A percentile compares a stretch with the other conserved stretches of the same genome.
phyloP scores from a whole-genome alignment of 129 eudicot genomes.

The Calendula officinalis region DNA sequence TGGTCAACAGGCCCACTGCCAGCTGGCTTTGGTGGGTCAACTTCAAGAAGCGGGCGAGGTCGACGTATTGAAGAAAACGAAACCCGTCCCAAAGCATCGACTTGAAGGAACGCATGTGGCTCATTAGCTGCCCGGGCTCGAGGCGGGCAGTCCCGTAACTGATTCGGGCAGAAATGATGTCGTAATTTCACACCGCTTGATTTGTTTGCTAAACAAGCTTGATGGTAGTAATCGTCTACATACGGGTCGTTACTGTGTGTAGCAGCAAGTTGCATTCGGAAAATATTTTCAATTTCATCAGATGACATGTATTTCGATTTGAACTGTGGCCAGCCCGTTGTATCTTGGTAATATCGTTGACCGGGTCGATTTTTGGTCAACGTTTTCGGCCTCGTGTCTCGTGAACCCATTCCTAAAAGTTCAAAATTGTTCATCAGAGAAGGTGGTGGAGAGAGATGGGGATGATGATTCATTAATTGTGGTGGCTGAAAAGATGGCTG shows the following conservation, averaged over 20 bases:
- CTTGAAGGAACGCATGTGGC: constrained; percentile 88
- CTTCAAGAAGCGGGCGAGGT: constrained; percentile 97
- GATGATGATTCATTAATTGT: constrained; percentile 48
- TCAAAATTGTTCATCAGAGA: constrained; percentile 65
- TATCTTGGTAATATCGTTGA: constrained; percentile 51
- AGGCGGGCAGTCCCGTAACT: constrained; percentile 58
- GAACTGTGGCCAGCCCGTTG: constrained; percentile 76
- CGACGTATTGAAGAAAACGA: constrained; percentile 93
- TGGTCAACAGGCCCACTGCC: constrained; percentile 43
- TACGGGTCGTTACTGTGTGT: constrained; percentile 94
- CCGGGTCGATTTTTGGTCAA: constrained; percentile 52
- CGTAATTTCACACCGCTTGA: constrained; percentile 58
- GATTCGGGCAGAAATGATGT: constrained; percentile 87
- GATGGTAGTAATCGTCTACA: constrained; percentile 89
- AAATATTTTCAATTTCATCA: constrained; percentile 78
- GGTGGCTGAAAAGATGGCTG: constrained; percentile 59
- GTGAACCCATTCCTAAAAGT: constrained; percentile 52
- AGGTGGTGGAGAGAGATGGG: constrained; percentile 54
- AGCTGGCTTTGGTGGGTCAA: constrained; percentile 60
- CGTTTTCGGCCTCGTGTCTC: constrained; percentile 55
- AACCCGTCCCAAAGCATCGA: constrained; percentile 91
- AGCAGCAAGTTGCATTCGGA: constrained; percentile 88
- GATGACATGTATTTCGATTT: constrained; percentile 80
- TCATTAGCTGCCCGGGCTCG: constrained; percentile 65
- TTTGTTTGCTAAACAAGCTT: constrained; percentile 73